Base-by-base conservation (phyloP, 2,329 filamentous ascomycete species). In the Hypoxylon sp. region DNA sequence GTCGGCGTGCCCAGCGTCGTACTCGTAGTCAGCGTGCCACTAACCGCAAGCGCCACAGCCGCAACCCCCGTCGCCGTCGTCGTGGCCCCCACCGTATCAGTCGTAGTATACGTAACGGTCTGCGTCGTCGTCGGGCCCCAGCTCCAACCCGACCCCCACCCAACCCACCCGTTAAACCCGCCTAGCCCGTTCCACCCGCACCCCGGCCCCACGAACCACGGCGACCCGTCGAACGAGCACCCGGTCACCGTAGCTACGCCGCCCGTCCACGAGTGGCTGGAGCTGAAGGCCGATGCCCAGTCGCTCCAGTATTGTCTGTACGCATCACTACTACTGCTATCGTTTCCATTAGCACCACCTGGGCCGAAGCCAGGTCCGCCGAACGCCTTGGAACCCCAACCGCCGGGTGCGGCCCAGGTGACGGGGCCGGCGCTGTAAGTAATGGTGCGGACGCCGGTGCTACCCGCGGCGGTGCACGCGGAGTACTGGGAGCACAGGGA, bases 171-270 rank as follows among this genome's bases (percentile, higher is more conserved):
- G 32, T 80, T 77, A 72, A 79, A 80, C 36, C 80, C 79, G 41
- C 76, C 76, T 10, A 72, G 72, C 19, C 62, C 72, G 50, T 79
- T 79, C 75, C 77, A 81, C 3, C 79, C 79, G 65, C 78, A 78
- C 28, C 75, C 74, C 5, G 77, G 77, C 0, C 80, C 80, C 38
- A 80, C 78, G 32, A 79, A 78, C 81, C 81, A 82, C 0, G 79
- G 79, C 30, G 77, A 79, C 2, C 80, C 80, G 67, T 76, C 74
- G 75, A 80, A 83, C 28, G 79, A 75, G 67, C 81, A 83, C 1
- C 81, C 81, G 1, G 80, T 82, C 2, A 83, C 79, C 23, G 81
- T 83, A 63, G 79, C 81, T 17, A 76, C 76, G 45, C 79, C 78
- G 49, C 78, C 79, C 1, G 78, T 73, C 77, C 78, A 82, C 50